phyloP scores from a whole-genome alignment of 805 yeast species.

The Citeromyces nyonsensis region DNA sequence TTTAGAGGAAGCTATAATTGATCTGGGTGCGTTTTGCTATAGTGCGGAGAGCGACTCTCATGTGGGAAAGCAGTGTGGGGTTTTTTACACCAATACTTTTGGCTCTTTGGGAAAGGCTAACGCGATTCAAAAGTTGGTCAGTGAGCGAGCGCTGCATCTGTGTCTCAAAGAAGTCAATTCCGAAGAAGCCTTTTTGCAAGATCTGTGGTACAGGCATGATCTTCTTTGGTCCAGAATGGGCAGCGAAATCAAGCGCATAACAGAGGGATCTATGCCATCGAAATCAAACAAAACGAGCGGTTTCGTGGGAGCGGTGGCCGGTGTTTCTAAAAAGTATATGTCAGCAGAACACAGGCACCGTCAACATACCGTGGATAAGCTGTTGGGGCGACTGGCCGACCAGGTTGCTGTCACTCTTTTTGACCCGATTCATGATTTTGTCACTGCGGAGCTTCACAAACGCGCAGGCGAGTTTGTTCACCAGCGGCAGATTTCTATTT shows the following conservation, averaged over 20 bases:
- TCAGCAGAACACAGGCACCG: slow-evolving; percentile 12
- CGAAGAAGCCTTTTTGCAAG: slow-evolving; percentile 7
- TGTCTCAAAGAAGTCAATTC: slow-evolving; percentile 28
- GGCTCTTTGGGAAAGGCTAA: slow-evolving; percentile 35
- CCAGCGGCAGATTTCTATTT: slow-evolving; percentile 22
- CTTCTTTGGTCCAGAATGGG: slow-evolving; percentile 35
- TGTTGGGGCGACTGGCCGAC: slow-evolving; percentile 30
- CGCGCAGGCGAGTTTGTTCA: slow-evolving; percentile 22
- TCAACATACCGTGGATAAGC: slow-evolving; percentile 26
- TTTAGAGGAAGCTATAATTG: slow-evolving; percentile 16
- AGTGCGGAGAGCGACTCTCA: slow-evolving; percentile 18
- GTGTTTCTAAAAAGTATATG: slow-evolving; percentile 17
- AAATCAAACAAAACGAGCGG: slow-evolving; percentile 26
- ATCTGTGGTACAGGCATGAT: slow-evolving; percentile 20
- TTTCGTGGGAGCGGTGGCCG: slow-evolving; percentile 24
- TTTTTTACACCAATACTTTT: slow-evolving; percentile 31
- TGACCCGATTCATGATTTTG: slow-evolving; percentile 41
- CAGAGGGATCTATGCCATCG: slow-evolving; percentile 20
- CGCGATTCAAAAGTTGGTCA: slow-evolving; percentile 25
- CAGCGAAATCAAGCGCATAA: slow-evolving; percentile 18
- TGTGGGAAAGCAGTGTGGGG: slow-evolving; percentile 33
- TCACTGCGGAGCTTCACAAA: slow-evolving; percentile 22
- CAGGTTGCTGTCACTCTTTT: slow-evolving; percentile 25
- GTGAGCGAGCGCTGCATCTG: slow-evolving; percentile 30
- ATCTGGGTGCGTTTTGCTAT: slow-evolving; percentile 28